Evolutionary conservation across 495 filamentous ascomycete genomes (phyloP), one percentile per base, ranked within the genome.

Genomic region (Podospora tetraspora): DNA sequence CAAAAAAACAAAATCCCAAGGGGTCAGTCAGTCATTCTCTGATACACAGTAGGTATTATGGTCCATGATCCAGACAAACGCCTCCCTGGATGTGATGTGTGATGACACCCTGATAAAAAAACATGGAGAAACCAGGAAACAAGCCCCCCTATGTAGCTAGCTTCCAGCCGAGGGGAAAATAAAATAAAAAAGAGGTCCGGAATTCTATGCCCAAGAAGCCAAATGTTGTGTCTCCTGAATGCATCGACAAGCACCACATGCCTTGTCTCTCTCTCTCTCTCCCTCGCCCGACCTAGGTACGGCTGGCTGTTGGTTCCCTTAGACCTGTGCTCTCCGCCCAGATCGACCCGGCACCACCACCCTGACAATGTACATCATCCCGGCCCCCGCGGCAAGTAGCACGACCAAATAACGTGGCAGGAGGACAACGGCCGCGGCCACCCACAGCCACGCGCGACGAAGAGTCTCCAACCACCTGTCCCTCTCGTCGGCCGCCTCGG

Each of bases 361-460:
- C 62, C 73, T 69, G 69, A 68, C 70, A 66, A 75, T 63, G 67
- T 77, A 79, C 71, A 74, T 69, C 32, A 63, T 71, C 3, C 67
- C 76, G 11, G 52, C 67, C 25, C 57, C 69, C 30, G 73, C 62
- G 57, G 67, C 57, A 43, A 78, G 69, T 37, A 75, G 12, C 52
- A 59, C 71, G 61, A 79, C 61, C 25, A 79, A 66, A 63, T 74
- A 66, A 61, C 73, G 72, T 67, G 77, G 78, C 60, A 80, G 75
- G 64, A 80, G 74, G 63, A 80, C 78, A 19, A 75, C 61, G 34
- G 75, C 77, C 16, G 74, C 78, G n/a, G 71, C 68, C 52, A 74
- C 25, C 60, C 71, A 56, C 24, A 80, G 69, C 61, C 78, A 72
- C n/a, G 63, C 62, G 34, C 72, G 72, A 58, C 77, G 78, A 57